Base-by-base conservation (phyloP, 352 stramenopile genomes). In the Pythium dissimile region DNA sequence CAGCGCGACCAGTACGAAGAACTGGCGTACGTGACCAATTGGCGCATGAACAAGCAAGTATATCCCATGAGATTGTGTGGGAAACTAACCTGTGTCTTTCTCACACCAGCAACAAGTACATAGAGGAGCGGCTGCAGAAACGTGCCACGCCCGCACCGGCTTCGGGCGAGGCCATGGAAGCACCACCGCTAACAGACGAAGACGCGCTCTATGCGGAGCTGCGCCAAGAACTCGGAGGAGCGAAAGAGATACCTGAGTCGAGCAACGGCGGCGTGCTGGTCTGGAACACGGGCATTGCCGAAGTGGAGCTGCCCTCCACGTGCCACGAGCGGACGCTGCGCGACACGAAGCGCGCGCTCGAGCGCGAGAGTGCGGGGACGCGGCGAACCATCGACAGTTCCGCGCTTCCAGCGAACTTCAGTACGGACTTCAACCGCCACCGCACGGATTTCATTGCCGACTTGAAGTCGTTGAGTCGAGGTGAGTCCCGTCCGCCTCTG, bases 351-450 rank as follows among this genome's bases (percentile, higher is more conserved):
- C 64, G 45, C 10, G 84, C 80, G 20, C 60, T 94, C 9, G 53
- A 68, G 20, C 59, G 57, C 5, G 60, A 78, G 41, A 35, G 48
- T 4, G 68, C 69, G 18, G 34, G 39, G 0, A 54, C 68, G 2
- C 53, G 64, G 1, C 60, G 56, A 27, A 75, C 58, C n/a, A 54
- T 82, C 21, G 50, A 72, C 5, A 88, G 65, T 49, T 88, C 80
- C 1, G 72, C 69, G 31, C 62, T 93, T 15, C 84, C 84, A 2
- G 59, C 72, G 15, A 93, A 93, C 62, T 88, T 88, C 28, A 93
- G 84, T 50, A 73, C 68, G 1, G 79, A 93, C 62, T 93, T 89
- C 31, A 89, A 89, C 54, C 75, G 78, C 32, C 84, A 93, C 55
- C 70, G 66, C 34, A 80, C 59, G 28, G 80, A 89, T 44, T 88